Evolutionary conservation across 306 rosid species (phyloP), one percentile per base, ranked within the genome.

Genomic region (Pueraria montana): DNA sequence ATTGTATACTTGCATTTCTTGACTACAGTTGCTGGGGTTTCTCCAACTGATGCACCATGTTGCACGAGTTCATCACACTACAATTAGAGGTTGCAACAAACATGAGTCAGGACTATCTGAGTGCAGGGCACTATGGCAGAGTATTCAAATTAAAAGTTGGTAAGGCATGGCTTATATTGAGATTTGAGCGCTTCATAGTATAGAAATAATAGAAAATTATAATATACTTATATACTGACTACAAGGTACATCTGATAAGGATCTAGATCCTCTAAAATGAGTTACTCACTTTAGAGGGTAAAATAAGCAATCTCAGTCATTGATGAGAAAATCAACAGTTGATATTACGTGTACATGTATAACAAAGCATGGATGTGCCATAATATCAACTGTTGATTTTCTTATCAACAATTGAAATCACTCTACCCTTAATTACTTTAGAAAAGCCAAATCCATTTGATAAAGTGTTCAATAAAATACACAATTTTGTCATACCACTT

Each of bases 1-100:
- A 93, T 86, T 81, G 94, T 93, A 67, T 83, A 89, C 88, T 89
- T 86, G 96, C 96, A 91, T 88, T 90, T 93, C 80, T 89, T 90
- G 69, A 91, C 77, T 18, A 93, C 97, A 58, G 89, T 92, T 34
- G 97, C 93, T 48, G 97, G 97, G 74, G 92, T 86, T 78, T 88
- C 90, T 82, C 89, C 96, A 52, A 88, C 71, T 8, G 94, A 87
- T 67, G 97, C 97, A 27, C 97, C 97, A 76, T 75, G 86, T 76
- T 89, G 79, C 80, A 89, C 92, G 0, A 93, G 90, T 48, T 91
- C 97, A 36, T 87, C 87, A 77, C 96, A 90, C 96, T 93, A 83
- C 82, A 85, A 78, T 83, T 63, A 66, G 58, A 63, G 12, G 36
- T 71, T 58, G 46, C 79, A 88, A 72, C 58, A 53, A 80, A 72